Conservation (phyloP, 257 asterid genomes). For the Cordia subcordata region DNA sequence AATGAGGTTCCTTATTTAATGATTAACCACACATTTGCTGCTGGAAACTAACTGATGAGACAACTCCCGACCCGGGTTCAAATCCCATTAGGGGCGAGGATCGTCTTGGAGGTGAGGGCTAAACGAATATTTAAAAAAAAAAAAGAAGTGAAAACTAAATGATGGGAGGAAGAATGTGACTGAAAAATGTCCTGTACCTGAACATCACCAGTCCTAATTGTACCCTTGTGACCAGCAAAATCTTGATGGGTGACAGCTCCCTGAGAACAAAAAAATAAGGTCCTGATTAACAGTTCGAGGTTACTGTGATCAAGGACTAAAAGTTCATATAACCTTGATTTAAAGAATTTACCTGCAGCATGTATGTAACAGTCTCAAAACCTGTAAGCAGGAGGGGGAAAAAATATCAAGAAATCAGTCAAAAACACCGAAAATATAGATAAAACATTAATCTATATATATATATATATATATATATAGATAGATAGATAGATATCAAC, state of each 20-base stretch:
- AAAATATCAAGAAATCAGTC: background rate
- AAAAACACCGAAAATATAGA: background rate
- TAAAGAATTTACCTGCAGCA: conserved; percentile 61
- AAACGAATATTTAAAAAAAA: too few species aligned
- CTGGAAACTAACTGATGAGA: background rate
- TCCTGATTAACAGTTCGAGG: background rate
- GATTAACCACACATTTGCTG: background rate
- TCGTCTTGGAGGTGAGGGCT: too few species aligned
- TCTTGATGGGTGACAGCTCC: conserved; percentile 93
- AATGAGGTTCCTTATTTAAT: background rate
- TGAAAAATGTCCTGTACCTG: conserved; percentile 45
- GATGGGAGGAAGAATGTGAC: background rate
- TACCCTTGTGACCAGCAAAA: conserved; percentile 87
- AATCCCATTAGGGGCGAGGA: too few species aligned
- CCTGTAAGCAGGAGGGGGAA: conserved; percentile 35
- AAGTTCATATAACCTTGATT: background rate
- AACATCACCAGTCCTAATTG: conserved; percentile 76
- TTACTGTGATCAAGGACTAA: background rate
- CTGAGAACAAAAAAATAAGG: conserved; percentile 21
- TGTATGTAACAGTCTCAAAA: conserved; percentile 91
- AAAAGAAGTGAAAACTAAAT: too few species aligned
- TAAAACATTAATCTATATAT: background rate
- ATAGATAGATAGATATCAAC: background rate
- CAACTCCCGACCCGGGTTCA: too few species aligned
- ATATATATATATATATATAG: background rate